Percentiles rank a stretch among this genome's conserved stretches.
phyloP scores from a whole-genome alignment of 2,329 filamentous ascomycete genomes.

The Aspergillus sp. region DNA sequence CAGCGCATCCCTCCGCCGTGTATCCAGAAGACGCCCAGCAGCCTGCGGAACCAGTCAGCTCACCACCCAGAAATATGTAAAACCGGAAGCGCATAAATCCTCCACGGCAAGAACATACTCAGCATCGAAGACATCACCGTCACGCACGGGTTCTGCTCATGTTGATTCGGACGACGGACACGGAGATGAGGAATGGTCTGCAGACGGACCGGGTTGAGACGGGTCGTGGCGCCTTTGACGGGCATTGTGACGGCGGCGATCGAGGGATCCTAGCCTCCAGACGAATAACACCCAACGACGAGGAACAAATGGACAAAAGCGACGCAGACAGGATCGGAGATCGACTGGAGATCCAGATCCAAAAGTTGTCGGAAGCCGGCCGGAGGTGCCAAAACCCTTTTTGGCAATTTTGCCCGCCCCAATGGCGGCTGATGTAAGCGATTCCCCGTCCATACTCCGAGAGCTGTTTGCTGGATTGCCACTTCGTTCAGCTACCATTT shows the following conservation, averaged over 20 bases:
- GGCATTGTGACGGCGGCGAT: constrained; percentile 34
- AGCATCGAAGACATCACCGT: constrained; percentile 66
- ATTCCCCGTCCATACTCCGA: neutral
- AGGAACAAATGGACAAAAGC: constrained; percentile 5
- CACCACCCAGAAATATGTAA: neutral
- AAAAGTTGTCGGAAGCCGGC: constrained; percentile 14
- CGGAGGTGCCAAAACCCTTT: constrained; percentile 15
- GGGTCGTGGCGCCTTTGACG: constrained; percentile 44
- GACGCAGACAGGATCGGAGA: constrained; percentile 11
- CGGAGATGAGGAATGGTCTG: constrained; percentile 56
- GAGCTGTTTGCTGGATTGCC: neutral
- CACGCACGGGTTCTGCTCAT: constrained; percentile 63
- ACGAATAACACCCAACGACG: neutral
- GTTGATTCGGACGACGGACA: constrained; percentile 62
- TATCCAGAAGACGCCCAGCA: constrained; percentile 50
- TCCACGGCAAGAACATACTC: constrained; percentile 48
- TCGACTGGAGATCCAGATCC: neutral
- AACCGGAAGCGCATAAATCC: neutral
- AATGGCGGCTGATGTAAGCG: constrained; percentile 29
- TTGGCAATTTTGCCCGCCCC: constrained; percentile 26
- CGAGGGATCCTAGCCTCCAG: neutral
- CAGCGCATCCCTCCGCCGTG: constrained; percentile 56
- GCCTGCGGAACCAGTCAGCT: constrained; percentile 24
- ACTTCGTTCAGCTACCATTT: neutral
- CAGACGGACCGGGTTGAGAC: constrained; percentile 45